Evolutionary conservation across 2,329 filamentous ascomycete species (phyloP).

Genomic region (Stromatinia cepivora): DNA sequence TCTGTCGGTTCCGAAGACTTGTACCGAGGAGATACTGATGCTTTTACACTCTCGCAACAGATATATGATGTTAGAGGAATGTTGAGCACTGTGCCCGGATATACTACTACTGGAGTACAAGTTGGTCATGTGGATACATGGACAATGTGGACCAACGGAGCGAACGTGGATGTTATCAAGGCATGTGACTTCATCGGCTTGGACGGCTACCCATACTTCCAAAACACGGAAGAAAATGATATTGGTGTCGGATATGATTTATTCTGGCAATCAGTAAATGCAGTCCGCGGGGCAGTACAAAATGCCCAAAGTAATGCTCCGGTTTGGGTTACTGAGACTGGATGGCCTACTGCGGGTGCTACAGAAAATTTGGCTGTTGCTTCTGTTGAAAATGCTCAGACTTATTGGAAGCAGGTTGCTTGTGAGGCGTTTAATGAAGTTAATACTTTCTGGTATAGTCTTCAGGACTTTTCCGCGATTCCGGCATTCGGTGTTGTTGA

Average conservation of each 20-base stretch:
- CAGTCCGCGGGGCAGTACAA: slow-evolving; percentile 38
- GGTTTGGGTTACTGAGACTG: slow-evolving; percentile 65
- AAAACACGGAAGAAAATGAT: slow-evolving; percentile 55
- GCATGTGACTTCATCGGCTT: slow-evolving; percentile 65
- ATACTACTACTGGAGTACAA: slow-evolving; percentile 52
- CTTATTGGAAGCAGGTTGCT: slow-evolving; percentile 62
- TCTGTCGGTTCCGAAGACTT: slow-evolving; percentile 68
- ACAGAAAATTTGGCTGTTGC: slow-evolving; percentile 56
- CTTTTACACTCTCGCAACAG: slow-evolving; percentile 15
- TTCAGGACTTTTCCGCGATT: slow-evolving; percentile 52
- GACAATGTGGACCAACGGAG: slow-evolving; percentile 60
- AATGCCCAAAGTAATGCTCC: slow-evolving; percentile 53
- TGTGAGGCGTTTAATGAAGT: slow-evolving; percentile 57
- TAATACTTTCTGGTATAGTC: slow-evolving; percentile 62
- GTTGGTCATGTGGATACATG: slow-evolving; percentile 71
- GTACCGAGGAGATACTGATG: slow-evolving; percentile 53
- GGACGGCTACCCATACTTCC: slow-evolving; percentile 67
- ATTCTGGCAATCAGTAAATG: slow-evolving; percentile 49
- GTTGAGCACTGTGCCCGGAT: slow-evolving; percentile 49
- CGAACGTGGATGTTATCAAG: slow-evolving; percentile 60
- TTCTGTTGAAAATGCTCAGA: slow-evolving; percentile 58
- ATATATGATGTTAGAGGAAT: slow-evolving; percentile 55
- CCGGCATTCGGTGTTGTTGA: slow-evolving; percentile 46
- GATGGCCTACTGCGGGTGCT: slow-evolving; percentile 60
- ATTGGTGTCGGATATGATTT: slow-evolving; percentile 56